A percentile compares a stretch with the other conserved stretches of the same genome.
Conservation (phyloP, 2,329 filamentous ascomycete genomes). For the Stagonosporopsis rhizophila region DNA sequence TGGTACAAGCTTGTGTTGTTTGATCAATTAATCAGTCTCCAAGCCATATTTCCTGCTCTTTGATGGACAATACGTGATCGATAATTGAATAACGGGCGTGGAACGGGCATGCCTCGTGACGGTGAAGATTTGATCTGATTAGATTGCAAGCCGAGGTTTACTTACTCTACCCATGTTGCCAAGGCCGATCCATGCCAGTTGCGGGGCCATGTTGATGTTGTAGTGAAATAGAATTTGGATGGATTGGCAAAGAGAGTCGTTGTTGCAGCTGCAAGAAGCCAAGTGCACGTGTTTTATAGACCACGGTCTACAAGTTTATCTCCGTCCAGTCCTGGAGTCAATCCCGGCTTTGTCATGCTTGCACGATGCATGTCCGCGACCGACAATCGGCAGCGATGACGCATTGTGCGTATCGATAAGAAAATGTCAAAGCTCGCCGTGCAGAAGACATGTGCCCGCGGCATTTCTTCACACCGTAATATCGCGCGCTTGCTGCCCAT, state of each 20-base stretch:
- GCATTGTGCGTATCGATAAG: constrained; percentile 32
- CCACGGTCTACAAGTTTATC: neutral
- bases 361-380: neutral
- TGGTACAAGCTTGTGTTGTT: neutral
- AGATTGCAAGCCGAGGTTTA: constrained; percentile 16
- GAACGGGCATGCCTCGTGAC: neutral
- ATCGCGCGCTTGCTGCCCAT: constrained; percentile 3
- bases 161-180: constrained; percentile 86
- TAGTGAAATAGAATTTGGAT: neutral
- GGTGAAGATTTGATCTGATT: neutral
- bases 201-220: constrained; percentile 51
- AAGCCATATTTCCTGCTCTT: neutral
- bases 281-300: constrained; percentile 4
- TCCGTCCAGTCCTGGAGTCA: constrained; percentile 6
- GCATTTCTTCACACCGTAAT: constrained; percentile 15
- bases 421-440: constrained; percentile 12
- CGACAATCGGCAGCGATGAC: constrained; percentile 21
- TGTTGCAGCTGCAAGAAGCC: neutral
- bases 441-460: constrained; percentile 18
- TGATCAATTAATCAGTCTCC: neutral
- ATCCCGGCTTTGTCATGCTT: constrained; percentile 15
- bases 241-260: neutral
- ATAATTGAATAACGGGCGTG: neutral
- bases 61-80: neutral
- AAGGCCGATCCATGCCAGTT: constrained; percentile 79